These are phyloP conservation scores for Sarocladium kiliense DNA, from an alignment of 2,329 filamentous ascomycete genomes.

Conservation along the genomic window DNA sequence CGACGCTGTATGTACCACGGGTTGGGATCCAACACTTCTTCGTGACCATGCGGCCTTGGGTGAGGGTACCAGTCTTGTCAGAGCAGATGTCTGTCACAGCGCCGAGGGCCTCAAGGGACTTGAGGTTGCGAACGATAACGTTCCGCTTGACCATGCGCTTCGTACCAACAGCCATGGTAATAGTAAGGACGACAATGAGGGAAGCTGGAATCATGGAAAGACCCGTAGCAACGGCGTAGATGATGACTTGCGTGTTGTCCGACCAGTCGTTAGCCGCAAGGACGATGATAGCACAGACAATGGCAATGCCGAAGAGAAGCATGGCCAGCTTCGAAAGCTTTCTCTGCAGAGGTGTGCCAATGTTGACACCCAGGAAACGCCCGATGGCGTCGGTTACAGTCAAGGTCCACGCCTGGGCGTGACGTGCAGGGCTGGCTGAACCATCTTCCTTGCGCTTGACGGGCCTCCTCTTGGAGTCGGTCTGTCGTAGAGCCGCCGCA, in stretches of 20 bases:
- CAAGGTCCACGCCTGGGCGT: constrained; percentile 30
- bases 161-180: constrained; percentile 53
- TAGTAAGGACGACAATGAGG: constrained; percentile 48
- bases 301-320: constrained; percentile 57
- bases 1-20: constrained; percentile 40
- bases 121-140: constrained; percentile 47
- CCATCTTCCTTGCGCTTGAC: constrained; percentile 40
- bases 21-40: constrained; percentile 47
- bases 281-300: constrained; percentile 40
- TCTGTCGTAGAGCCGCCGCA: constrained; percentile 40
- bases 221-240: constrained; percentile 40
- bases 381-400: constrained; percentile 31
- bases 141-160: constrained; percentile 48
- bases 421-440: constrained; percentile 24
- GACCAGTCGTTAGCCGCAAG: constrained; percentile 36
- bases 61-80: constrained; percentile 53
- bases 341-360: constrained; percentile 64
- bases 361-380: constrained; percentile 42
- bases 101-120: constrained; percentile 48
- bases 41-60: constrained; percentile 49
- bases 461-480: constrained; percentile 27
- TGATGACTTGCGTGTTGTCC: constrained; percentile 32
- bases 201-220: constrained; percentile 47
- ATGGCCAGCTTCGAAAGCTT: constrained; percentile 67
- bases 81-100: constrained; percentile 53